Evolutionary conservation across 495 filamentous ascomycete species (phyloP), one percentile per base, ranked within the genome.

Genomic region (Aspergillus affinis): DNA sequence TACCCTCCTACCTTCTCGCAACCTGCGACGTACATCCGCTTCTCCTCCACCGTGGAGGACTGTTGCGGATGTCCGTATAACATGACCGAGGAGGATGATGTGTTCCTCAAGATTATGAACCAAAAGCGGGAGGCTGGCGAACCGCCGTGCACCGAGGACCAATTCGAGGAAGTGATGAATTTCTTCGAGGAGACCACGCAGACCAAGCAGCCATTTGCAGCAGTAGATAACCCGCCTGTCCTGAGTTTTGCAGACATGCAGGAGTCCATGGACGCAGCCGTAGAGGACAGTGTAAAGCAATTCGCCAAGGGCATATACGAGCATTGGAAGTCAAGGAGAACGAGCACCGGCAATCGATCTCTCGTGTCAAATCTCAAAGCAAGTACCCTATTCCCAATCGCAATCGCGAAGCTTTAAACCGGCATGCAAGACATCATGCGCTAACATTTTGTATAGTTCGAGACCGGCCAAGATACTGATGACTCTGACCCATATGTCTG

Each of bases 401-500:
- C 17, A 17, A n/a, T 29, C 6, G 19, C 26, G 13, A 32, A 8
- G 15, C 30, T n/a, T 2, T 19, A 27, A 26, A 17, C 8, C 18
- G 26, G 6, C 17, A 5, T 13, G 29, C 8, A 51, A 48, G 4
- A 44, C 26, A 19, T n/a, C 30, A 18, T n/a, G 51, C 54, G 61
- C 75, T 78, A 60, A 77, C 67, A 29, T 47, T 7, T 30, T 56
- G 36, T 29, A 49, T 65, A 96, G 84, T 91, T 96, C 55, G 95
- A 98, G 78, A 92, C 86, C 46, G 89, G 91, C 51, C 87, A 88
- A 69, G 94, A 98, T 55, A 96, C 88, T 49, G 94, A 98, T 72
- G 94, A 98, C 65, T 84, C 89, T 63, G 94, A 98, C 75, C 95
- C 94, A 55, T 98, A 95, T 72, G 93, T 98, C 71, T 98, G 94